Percentiles rank a stretch among this genome's conserved stretches.
Conservation (phyloP, 352 stramenopile genomes). For the Phytophthora hibernalis region DNA sequence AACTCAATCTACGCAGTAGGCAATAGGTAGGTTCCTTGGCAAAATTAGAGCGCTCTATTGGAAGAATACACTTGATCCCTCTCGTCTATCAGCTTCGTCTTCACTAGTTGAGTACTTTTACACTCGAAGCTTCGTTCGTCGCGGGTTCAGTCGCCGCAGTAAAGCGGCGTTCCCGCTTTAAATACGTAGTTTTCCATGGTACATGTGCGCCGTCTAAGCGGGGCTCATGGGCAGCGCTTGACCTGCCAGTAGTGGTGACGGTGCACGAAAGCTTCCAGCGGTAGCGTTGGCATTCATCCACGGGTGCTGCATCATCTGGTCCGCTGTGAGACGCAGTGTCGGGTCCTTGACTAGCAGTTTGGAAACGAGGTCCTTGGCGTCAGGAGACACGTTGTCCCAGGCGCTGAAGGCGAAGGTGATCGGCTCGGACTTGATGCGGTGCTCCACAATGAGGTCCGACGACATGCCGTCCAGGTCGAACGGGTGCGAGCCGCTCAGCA, state of each 20-base stretch:
- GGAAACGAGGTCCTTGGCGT: conserved; percentile 91
- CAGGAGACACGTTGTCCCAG: conserved; percentile 80
- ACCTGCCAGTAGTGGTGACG: conserved; percentile 31
- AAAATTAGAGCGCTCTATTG: conserved; percentile 22
- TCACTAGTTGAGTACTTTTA: conserved; percentile 19
- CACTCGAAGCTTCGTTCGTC: conserved; percentile 11
- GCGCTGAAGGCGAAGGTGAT: conserved; percentile 62
- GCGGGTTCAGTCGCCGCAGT: conserved; percentile 11
- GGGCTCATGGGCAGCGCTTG: conserved; percentile 35
- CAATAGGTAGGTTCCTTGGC: neutral
- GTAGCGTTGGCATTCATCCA: conserved; percentile 68
- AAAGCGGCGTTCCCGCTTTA: conserved; percentile 20
- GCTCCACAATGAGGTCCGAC: conserved; percentile 87
- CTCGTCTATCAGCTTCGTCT: conserved; percentile 4
- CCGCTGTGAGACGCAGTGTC: conserved; percentile 81
- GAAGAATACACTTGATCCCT: conserved; percentile 12
- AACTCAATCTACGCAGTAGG: neutral
- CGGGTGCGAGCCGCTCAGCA: conserved; percentile 92
- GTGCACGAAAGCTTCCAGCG: conserved; percentile 11
- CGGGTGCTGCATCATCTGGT: conserved; percentile 92
- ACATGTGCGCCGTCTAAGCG: conserved; percentile 18
- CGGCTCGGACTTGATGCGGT: conserved; percentile 64
- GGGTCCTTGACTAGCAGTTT: conserved; percentile 90
- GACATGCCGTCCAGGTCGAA: conserved; percentile 92
- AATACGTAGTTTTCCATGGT: conserved; percentile 37